Evolutionary conservation across 2,329 filamentous ascomycete species (phyloP).

Genomic region (Monilinia fructigena): DNA sequence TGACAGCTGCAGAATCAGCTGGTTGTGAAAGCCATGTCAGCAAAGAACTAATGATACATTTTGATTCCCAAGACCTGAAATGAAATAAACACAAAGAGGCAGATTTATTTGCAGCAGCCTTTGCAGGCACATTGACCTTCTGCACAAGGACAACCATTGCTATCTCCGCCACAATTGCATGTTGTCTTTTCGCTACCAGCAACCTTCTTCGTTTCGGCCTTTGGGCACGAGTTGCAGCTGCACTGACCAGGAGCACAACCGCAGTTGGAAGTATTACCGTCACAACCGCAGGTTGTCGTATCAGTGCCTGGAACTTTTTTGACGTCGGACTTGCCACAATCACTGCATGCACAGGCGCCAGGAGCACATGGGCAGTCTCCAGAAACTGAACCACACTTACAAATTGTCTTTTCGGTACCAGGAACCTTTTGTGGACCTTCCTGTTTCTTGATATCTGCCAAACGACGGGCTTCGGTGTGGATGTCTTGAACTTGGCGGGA

Average conservation of each 20-base stretch:
- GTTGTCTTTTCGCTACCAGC: conserved; percentile 42
- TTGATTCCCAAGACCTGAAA: conserved; percentile 18
- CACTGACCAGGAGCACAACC: conserved; percentile 43
- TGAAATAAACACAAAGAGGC: conserved; percentile 22
- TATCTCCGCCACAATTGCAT: conserved; percentile 42
- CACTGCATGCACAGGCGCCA: conserved; percentile 48
- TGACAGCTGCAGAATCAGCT: conserved; percentile 30
- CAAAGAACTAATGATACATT: conserved; percentile 29
- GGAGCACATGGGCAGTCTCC: conserved; percentile 47
- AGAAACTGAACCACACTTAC: conserved; percentile 48
- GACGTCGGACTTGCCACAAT: conserved; percentile 49
- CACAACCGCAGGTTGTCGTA: conserved; percentile 45
- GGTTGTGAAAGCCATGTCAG: conserved; percentile 32
- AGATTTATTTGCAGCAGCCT: conserved; percentile 32
- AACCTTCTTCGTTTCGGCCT: conserved; percentile 43
- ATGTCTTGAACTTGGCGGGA: conserved; percentile 92
- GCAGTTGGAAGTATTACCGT: conserved; percentile 42
- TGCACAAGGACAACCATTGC: conserved; percentile 40
- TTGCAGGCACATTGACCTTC: conserved; percentile 37
- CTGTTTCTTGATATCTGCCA: conserved; percentile 82
- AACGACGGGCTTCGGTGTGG: conserved; percentile 81
- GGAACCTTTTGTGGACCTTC: conserved; percentile 45
- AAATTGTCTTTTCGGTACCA: conserved; percentile 45
- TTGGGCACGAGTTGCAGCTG: conserved; percentile 42
- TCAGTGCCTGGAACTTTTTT: conserved; percentile 41